Percentiles rank a stretch among this genome's conserved stretches.
Conservation (phyloP, 306 rosid genomes). For the Herpetospermum pedunculosum region DNA sequence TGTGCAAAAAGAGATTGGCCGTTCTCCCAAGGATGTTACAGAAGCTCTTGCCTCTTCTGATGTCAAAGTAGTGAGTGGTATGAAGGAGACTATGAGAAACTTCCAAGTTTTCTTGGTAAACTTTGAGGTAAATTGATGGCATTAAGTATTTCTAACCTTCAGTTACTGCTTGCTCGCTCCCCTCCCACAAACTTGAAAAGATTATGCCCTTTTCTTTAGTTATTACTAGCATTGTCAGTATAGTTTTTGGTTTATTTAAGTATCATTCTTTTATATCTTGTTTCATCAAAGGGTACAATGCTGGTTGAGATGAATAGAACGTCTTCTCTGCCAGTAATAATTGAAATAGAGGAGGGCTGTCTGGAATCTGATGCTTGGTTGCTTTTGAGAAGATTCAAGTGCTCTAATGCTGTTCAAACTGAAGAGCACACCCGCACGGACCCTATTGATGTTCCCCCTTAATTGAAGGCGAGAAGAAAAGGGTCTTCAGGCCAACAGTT, state of each 20-base stretch:
- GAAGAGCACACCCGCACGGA: constrained; percentile 11
- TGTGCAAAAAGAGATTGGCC: constrained; percentile 63
- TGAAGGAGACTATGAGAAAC: constrained; percentile 52
- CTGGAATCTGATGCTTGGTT: constrained; percentile 55
- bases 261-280: not conserved
- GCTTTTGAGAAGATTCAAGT: constrained; percentile 61
- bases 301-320: constrained; percentile 46
- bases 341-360: constrained; percentile 77
- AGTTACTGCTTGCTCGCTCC: not conserved
- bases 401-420: constrained; percentile 18
- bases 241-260: not conserved
- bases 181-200: not conserved
- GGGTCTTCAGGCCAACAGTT: not conserved
- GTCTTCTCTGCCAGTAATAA: constrained; percentile 44
- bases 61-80: constrained; percentile 24
- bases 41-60: constrained; percentile 62
- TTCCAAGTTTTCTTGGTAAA: constrained; percentile 56
- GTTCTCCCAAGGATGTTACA: constrained; percentile 62
- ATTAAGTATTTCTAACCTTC: constrained; percentile 1
- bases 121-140: constrained; percentile 50
- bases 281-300: constrained; percentile 52
- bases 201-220: not conserved
- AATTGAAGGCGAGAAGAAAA: constrained; percentile 7
- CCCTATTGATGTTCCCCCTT: constrained; percentile 52
- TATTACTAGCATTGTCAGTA: not conserved